phyloP scores from a whole-genome alignment of 2,329 filamentous ascomycete genomes.

The Arachnomyces sp. region DNA sequence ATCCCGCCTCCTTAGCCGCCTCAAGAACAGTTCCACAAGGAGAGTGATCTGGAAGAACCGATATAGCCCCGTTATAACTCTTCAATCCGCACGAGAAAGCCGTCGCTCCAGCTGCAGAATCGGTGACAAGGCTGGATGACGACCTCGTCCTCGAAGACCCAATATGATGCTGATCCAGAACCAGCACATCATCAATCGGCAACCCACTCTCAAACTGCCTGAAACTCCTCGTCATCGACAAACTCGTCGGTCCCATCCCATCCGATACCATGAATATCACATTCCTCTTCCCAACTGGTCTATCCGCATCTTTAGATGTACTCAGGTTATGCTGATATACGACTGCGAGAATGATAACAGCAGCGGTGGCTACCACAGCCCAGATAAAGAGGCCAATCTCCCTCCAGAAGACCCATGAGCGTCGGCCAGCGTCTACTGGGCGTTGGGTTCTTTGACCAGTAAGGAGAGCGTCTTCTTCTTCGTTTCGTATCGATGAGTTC shows the following conservation, averaged over 20 bases:
- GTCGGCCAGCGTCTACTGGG: conserved; percentile 19
- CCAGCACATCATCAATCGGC: conserved; percentile 65
- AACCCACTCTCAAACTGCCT: conserved; percentile 67
- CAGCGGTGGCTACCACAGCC: conserved; percentile 71
- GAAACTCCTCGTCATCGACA: conserved; percentile 79
- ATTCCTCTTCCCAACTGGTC: conserved; percentile 66
- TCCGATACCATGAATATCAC: conserved; percentile 99
- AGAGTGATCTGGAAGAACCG: conserved; percentile 71
- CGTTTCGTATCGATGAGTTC: conserved; percentile 46
- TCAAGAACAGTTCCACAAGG: conserved; percentile 91
- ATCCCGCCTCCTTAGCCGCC: conserved; percentile 84
- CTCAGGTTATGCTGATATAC: conserved; percentile 57
- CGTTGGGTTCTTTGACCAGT: conserved; percentile 43
- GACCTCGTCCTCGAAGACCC: conserved; percentile 83
- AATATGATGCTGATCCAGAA: conserved; percentile 81
- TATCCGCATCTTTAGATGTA: conserved; percentile 27
- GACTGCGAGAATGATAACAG: conserved; percentile 73
- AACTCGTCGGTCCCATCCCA: conserved; percentile 90
- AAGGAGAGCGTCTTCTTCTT: conserved; percentile 54
- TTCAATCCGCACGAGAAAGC: conserved; percentile 89
- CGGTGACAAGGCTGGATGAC: conserved; percentile 76
- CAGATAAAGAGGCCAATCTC: conserved; percentile 72
- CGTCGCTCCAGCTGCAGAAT: conserved; percentile 93
- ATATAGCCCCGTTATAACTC: conserved; percentile 95
- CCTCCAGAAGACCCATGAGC: conserved; percentile 53